Base-by-base conservation (phyloP, 345 rosid genomes). In the Noccaea caerulescens region DNA sequence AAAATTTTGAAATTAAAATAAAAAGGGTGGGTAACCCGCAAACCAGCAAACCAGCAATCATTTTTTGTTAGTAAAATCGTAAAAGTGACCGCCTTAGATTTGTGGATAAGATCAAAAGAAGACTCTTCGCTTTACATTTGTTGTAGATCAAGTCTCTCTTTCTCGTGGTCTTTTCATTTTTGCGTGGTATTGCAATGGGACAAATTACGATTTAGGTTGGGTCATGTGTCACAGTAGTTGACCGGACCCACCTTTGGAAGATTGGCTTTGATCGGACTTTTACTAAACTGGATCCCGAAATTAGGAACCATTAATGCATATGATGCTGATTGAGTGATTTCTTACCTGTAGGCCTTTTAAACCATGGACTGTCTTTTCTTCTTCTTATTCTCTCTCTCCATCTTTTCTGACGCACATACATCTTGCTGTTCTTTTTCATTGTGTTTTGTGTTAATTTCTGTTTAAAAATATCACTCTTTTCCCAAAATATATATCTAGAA, bases 221-320 rank as follows among this genome's bases (percentile, higher is more conserved):
- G 76, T 72, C 55, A 72, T 34, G 41, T 7, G 76, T 72, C 47
- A 44, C 56, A 42, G 3, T 63, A 63, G 69, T 72, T 53, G 63
- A 54, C 76, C 46, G 63, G 76, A 44, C 76, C 69, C 63, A 63
- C 23, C 10, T 8, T 53, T 54, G 62, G 69, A 62, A 33, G 54
- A 42, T 61, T 32, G 37, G 50, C 58, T 52, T 39, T 38, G 20
- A 37, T 56, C 32, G 72, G 56, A 56, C 50, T 27, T 16, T 41
- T 1, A 53, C 7, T 9, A 6, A 41, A 30, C 62, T 18, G 67
- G 45, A 71, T 32, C 69, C 36, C 51, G 4, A 61, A 32, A 11
- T 61, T 14, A 62, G 57, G 18, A 43, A 16, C 23, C 63, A 44
- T 63, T 54, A 63, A 63, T 53, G 49, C 20, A 0, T 20, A 20